Conservation (phyloP, 371 early-diverging fungal genomes). For the Paraphysoderma sedebokerense region DNA sequence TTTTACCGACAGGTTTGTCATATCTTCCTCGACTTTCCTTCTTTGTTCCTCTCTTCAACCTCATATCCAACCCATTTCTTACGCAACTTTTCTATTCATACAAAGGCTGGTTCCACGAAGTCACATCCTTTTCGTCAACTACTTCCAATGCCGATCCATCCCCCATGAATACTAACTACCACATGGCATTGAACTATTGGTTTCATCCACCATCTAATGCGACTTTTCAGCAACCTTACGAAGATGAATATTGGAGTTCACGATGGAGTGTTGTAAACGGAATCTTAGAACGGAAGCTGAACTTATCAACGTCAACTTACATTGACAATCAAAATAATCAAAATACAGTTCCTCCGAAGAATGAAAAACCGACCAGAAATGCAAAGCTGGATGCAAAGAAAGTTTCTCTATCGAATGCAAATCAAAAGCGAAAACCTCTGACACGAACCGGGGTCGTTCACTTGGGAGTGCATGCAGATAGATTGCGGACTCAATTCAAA, state of each 20-base stretch:
- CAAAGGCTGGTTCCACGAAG: slow-evolving; percentile 37
- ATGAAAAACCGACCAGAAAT: too few species aligned
- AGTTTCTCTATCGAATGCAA: too few species aligned
- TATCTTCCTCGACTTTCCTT: not conserved
- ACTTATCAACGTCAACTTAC: too few species aligned
- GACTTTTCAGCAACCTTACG: not conserved
- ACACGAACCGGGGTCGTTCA: too few species aligned
- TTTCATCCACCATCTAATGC: slow-evolving; percentile 14
- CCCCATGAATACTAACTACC: slow-evolving; percentile 1
- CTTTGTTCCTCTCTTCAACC: not conserved
- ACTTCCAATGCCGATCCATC: not conserved
- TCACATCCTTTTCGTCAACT: slow-evolving; percentile 1
- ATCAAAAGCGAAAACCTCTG: too few species aligned
- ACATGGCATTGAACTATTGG: slow-evolving; percentile 30
- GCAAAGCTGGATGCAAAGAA: too few species aligned
- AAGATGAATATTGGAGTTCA: not conserved
- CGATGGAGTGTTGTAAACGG: too few species aligned
- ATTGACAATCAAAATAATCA: too few species aligned
- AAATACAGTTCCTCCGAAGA: too few species aligned
- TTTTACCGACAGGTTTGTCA: slow-evolving; percentile 19
- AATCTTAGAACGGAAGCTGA: too few species aligned
- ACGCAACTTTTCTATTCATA: slow-evolving; percentile 1
- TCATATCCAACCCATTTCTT: not conserved
- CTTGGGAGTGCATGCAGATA: too few species aligned
- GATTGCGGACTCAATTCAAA: too few species aligned